Evolutionary conservation across 2,329 filamentous ascomycete species (phyloP).

Genomic region (Hypomyces rosellus): DNA sequence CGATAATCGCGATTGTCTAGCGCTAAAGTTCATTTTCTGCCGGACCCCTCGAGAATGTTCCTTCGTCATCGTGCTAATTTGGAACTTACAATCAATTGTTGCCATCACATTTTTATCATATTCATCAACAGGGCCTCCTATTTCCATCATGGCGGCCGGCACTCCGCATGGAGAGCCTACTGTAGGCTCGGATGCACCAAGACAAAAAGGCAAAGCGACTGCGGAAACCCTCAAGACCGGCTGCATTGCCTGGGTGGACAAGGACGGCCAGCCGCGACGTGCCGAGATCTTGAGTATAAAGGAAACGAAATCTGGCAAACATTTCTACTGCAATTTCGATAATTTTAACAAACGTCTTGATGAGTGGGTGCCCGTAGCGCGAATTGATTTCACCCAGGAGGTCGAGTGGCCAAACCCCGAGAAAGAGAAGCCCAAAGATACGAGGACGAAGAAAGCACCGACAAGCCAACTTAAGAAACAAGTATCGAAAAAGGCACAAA

Average conservation of each 20-base stretch:
- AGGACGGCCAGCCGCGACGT: constrained; percentile 78
- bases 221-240: constrained; percentile 66
- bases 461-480: constrained; percentile 53
- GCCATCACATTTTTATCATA: neutral
- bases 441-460: constrained; percentile 65
- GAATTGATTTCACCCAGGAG: constrained; percentile 82
- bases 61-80: neutral
- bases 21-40: constrained; percentile 8
- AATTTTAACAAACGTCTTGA: constrained; percentile 85
- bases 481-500: constrained; percentile 52
- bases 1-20: neutral
- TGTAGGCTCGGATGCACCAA: constrained; percentile 51
- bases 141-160: constrained; percentile 48
- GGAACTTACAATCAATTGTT: neutral
- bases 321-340: constrained; percentile 95
- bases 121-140: constrained; percentile 6
- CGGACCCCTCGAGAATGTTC: neutral
- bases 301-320: constrained; percentile 78
- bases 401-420: constrained; percentile 96
- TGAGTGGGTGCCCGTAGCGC: constrained; percentile 81
- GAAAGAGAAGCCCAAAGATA: constrained; percentile 70
- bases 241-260: constrained; percentile 56
- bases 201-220: constrained; percentile 75
- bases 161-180: constrained; percentile 44
- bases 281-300: constrained; percentile 96